Conservation (phyloP, 202 grass and related monocot species). For the Carex arenaria region DNA sequence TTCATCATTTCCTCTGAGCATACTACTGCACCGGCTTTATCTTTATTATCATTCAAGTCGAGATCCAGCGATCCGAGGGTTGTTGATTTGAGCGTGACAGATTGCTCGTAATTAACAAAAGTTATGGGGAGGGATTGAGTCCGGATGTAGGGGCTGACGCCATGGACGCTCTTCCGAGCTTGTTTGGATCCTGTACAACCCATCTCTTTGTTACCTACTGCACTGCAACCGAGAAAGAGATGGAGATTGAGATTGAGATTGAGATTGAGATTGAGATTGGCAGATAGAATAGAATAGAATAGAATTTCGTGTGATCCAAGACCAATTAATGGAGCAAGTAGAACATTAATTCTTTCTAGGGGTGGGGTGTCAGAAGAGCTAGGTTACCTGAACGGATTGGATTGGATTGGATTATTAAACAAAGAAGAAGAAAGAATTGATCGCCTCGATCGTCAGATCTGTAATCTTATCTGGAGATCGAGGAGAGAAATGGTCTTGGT, state of each 20-base stretch:
- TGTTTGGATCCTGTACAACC: slow-evolving; percentile 82
- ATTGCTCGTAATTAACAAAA: slow-evolving; percentile 7
- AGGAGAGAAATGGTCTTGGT: slow-evolving; percentile 7
- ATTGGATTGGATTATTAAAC: background rate
- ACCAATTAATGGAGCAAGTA: background rate
- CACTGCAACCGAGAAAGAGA: background rate
- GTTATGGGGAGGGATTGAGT: slow-evolving; percentile 32
- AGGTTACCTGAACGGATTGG: background rate
- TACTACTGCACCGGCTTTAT: background rate
- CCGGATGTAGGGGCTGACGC: slow-evolving; percentile 31
- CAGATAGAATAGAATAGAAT: too few species aligned
- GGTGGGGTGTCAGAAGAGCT: background rate
- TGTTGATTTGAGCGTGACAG: slow-evolving; percentile 47
- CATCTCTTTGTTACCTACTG: slow-evolving; percentile 7
- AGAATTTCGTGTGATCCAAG: slow-evolving; percentile 11
- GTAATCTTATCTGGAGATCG: background rate
- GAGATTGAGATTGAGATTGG: background rate
- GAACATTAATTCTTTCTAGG: background rate
- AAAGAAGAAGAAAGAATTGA: background rate
- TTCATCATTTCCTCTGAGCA: slow-evolving; percentile 46
- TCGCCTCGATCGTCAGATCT: background rate
- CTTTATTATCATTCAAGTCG: slow-evolving; percentile 25
- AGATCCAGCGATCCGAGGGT: slow-evolving; percentile 74
- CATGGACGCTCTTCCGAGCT: slow-evolving; percentile 28
- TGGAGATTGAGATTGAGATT: background rate